These are phyloP conservation scores for Lactarius tabidus DNA, from an alignment of 768 basidiomycete species.

Conservation along the genomic window DNA sequence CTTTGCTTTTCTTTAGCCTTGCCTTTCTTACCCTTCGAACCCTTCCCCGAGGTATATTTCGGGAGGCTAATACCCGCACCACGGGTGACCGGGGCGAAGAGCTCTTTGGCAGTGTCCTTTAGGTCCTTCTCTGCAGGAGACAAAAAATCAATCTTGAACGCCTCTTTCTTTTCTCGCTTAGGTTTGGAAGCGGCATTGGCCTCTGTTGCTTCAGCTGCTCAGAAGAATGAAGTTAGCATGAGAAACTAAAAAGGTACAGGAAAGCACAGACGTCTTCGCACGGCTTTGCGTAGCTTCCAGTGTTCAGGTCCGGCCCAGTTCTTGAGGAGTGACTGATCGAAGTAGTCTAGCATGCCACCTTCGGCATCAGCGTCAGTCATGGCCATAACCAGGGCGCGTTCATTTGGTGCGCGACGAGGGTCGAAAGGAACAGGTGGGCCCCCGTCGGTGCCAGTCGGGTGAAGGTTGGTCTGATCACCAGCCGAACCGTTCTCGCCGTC, in stretches of 20 bases:
- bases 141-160: conserved; percentile 78
- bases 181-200: conserved; percentile 44
- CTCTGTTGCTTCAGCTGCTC: conserved; percentile 48
- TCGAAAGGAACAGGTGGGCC: conserved; percentile 77
- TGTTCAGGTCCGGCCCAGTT: conserved; percentile 99
- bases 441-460: conserved; percentile 45
- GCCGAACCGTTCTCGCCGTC: conserved; percentile 43
- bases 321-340: conserved; percentile 80
- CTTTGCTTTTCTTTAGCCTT: conserved; percentile 59
- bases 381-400: conserved; percentile 80
- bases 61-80: conserved; percentile 67
- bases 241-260: neutral
- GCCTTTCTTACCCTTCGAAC: conserved; percentile 45
- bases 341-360: conserved; percentile 75
- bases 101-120: conserved; percentile 59
- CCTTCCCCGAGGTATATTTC: conserved; percentile 22
- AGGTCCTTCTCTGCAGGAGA: conserved; percentile 54
- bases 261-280: conserved; percentile 61
- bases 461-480: conserved; percentile 36
- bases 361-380: conserved; percentile 70
- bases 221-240: conserved; percentile 16
- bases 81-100: conserved; percentile 75
- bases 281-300: conserved; percentile 88
- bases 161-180: conserved; percentile 72
- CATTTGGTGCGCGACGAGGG: conserved; percentile 69